phyloP scores from a whole-genome alignment of 2,329 filamentous ascomycete genomes.

The Botrytis paeoniae region DNA sequence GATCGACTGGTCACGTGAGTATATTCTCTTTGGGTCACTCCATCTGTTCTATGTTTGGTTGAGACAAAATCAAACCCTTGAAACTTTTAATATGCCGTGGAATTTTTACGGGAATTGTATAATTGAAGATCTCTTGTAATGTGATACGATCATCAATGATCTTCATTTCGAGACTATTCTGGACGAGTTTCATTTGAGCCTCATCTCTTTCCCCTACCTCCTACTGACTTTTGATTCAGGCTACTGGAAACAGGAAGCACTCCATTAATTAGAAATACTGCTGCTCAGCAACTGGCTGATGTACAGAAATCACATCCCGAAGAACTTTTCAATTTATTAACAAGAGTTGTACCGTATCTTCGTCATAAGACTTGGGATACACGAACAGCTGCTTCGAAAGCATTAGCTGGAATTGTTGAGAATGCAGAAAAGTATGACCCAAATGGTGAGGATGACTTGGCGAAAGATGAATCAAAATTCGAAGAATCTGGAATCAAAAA shows the following conservation, averaged over 20 bases:
- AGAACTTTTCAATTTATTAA: constrained; percentile 92
- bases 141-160: constrained; percentile 1
- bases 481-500: constrained; percentile 52
- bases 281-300: constrained; percentile 93
- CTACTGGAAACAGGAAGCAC: constrained; percentile 97
- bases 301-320: constrained; percentile 98
- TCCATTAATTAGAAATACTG: constrained; percentile 91
- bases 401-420: constrained; percentile 88
- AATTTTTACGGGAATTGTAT: not conserved
- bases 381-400: constrained; percentile 86
- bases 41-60: not conserved
- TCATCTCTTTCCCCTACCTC: not conserved
- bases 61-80: constrained; percentile 3
- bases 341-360: constrained; percentile 91
- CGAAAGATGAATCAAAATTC: constrained; percentile 45
- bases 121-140: not conserved
- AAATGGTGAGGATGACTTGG: constrained; percentile 65
- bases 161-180: constrained; percentile 4
- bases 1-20: constrained; percentile 86
- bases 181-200: not conserved
- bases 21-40: not conserved
- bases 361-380: constrained; percentile 97
- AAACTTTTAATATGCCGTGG: not conserved
- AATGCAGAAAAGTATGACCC: constrained; percentile 87
- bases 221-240: constrained; percentile 46